Evolutionary conservation across 345 rosid genomes (phyloP).

Genomic region (Dimocarpus longan): DNA sequence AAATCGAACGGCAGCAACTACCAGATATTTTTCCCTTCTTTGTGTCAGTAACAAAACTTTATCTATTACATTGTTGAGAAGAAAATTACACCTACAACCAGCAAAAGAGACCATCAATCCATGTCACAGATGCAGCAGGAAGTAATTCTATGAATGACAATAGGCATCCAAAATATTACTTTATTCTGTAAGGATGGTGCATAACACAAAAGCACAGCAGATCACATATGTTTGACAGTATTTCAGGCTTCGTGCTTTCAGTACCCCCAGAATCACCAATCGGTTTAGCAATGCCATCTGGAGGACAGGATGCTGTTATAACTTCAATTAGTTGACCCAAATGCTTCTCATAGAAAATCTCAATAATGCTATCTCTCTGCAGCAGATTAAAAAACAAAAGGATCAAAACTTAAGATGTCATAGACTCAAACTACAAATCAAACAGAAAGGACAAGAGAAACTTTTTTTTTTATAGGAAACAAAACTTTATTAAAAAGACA

Average conservation of each 20-base stretch:
- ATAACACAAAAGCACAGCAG: slow-evolving; percentile 89
- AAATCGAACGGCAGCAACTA: slow-evolving; percentile 93
- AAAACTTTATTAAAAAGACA: no score
- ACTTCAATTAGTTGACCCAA: slow-evolving; percentile 85
- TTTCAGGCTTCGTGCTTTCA: slow-evolving; percentile 75
- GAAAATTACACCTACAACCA: slow-evolving; percentile 81
- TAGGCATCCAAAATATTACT: slow-evolving; percentile 49
- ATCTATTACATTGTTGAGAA: slow-evolving; percentile 76
- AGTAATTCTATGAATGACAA: slow-evolving; percentile 17
- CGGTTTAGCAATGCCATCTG: slow-evolving; percentile 38
- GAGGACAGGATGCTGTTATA: slow-evolving; percentile 75
- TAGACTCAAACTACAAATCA: slow-evolving; percentile 1
- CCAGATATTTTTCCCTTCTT: slow-evolving; percentile 91
- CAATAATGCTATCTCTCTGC: slow-evolving; percentile 87
- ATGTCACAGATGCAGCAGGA: slow-evolving; percentile 19
- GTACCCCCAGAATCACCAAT: slow-evolving; percentile 45
- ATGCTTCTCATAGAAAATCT: slow-evolving; percentile 95
- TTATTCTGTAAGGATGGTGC: slow-evolving; percentile 93
- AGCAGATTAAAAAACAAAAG: slow-evolving; percentile 18
- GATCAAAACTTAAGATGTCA: slow-evolving; percentile 11
- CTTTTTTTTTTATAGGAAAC: no score
- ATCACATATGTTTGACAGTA: slow-evolving; percentile 88
- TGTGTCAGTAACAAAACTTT: slow-evolving; percentile 78
- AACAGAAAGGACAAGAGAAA: slow-evolving; percentile 20
- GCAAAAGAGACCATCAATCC: slow-evolving; percentile 24